Evolutionary conservation across 208 protist species (phyloP), one percentile per base, ranked within the genome.

Genomic region (Leishmania aethiopica): DNA sequence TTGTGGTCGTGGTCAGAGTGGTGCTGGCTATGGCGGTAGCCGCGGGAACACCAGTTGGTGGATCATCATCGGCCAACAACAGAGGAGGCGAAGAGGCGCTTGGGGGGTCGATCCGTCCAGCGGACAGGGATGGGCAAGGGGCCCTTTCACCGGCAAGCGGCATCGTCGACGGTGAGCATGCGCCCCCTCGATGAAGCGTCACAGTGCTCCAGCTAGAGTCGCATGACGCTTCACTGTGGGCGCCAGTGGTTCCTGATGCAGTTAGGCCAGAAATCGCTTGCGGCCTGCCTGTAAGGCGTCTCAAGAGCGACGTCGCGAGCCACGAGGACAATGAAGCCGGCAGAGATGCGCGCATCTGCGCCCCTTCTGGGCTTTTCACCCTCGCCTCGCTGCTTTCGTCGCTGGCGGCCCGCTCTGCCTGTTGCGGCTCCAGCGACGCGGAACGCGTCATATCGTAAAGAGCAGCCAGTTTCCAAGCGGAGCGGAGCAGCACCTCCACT

Each of bases 401-500:
- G 45, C 25, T 51, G 69, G 42, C 37, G 42, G 3, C 22, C 28
- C 5, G 69, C 0, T n/a, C 69, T 51, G 42, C 69, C 72, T 60
- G 7, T 62, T n/a, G 72, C 28, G 15, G 72, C 45, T n/a, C 72
- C 49, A 42, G 72, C 49, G 51, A 32, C 17, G 49, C 45, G n/a
- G 28, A 62, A 15, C 51, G 49, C 25, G 72, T 60, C 32, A 76
- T 76, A 55, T 87, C 83, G 80, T 87, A 88, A 32, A 86, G 40
- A 32, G 60, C 64, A n/a, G 88, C 88, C 47, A 91, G 70, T 69
- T 90, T 90, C n/a, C 66, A 60, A 45, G 81, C 81, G 5, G 77
- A 81, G 49, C 87, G 84, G 17, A 76, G 71, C 25, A 90, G 79
- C 62, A 90, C 81, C 82, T 84, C 80, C 78, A 88, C 79, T 0